phyloP scores from a whole-genome alignment of 257 asterid genomes.

The Przewalskia tangutica region DNA sequence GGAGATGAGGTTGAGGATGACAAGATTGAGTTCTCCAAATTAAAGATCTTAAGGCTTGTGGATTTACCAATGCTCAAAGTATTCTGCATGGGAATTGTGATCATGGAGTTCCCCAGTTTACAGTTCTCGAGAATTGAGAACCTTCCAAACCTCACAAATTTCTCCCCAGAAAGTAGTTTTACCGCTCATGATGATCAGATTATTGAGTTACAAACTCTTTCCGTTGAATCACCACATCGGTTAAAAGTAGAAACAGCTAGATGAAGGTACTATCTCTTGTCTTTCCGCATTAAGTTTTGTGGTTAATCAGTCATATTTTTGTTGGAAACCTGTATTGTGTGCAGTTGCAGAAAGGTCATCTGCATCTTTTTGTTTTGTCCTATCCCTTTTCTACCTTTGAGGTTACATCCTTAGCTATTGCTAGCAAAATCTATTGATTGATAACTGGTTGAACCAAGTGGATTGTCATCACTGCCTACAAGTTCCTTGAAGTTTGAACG shows the following conservation, averaged over 20 bases:
- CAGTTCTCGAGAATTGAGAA: background rate
- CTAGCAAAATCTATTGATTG: background rate
- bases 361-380: background rate
- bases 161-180: conserved; percentile 3
- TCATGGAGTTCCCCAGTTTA: conserved; percentile 16
- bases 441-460: background rate
- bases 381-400: background rate
- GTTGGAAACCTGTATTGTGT: background rate
- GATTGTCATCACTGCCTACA: background rate
- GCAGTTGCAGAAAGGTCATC: background rate
- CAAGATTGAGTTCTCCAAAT: conserved; percentile 10
- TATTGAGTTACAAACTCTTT: background rate
- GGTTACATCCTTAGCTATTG: background rate
- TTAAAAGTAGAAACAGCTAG: background rate
- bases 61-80: conserved; percentile 4
- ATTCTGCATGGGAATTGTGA: conserved; percentile 1
- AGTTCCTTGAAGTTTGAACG: too few species aligned
- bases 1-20: background rate
- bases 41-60: conserved; percentile 11
- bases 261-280: background rate
- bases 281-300: background rate
- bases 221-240: background rate
- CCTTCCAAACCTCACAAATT: conserved; percentile 2
- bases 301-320: background rate
- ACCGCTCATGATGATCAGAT: background rate